These are phyloP conservation scores for Penicillium expansum DNA, from an alignment of 2,329 filamentous ascomycete species.

Conservation along the genomic window DNA sequence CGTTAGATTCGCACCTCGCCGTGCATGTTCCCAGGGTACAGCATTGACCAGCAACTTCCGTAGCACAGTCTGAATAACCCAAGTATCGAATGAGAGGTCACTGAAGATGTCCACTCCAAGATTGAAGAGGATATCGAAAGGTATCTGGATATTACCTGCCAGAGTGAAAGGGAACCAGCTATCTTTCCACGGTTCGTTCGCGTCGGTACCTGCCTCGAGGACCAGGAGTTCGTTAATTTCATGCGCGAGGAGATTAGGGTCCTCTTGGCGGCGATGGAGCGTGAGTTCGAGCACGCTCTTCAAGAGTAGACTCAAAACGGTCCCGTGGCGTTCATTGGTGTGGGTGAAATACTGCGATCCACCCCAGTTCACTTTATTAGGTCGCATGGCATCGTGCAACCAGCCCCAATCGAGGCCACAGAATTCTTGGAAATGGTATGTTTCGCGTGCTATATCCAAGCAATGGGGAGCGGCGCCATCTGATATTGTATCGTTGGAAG, in stretches of 20 bases:
- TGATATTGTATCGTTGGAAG: conserved; percentile 6
- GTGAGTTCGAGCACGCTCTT: conserved; percentile 39
- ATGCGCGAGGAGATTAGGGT: conserved; percentile 30
- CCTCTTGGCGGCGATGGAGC: conserved; percentile 27
- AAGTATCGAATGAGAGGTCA: conserved; percentile 39
- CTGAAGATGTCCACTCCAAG: conserved; percentile 40
- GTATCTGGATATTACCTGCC: conserved; percentile 37
- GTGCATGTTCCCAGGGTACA: conserved; percentile 30
- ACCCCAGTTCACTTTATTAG: conserved; percentile 2
- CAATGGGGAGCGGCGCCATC: conserved; percentile 16
- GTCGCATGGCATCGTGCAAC: conserved; percentile 36
- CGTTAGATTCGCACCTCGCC: conserved; percentile 9
- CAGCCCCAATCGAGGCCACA: conserved; percentile 37
- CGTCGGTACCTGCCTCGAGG: conserved; percentile 18
- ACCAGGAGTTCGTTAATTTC: conserved; percentile 38
- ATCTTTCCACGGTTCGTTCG: conserved; percentile 10
- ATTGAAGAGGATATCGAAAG: conserved; percentile 35
- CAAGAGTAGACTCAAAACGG: conserved; percentile 34
- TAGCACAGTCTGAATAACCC: conserved; percentile 36
- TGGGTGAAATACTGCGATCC: conserved; percentile 18
- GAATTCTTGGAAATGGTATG: conserved; percentile 29
- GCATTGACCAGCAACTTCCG: conserved; percentile 33
- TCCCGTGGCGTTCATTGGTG: conserved; percentile 34
- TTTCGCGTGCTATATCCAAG: conserved; percentile 25
- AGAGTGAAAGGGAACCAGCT: conserved; percentile 34